Evolutionary conservation across 176 grass and related monocot genomes (phyloP).

Genomic region (Olyra latifolia): DNA sequence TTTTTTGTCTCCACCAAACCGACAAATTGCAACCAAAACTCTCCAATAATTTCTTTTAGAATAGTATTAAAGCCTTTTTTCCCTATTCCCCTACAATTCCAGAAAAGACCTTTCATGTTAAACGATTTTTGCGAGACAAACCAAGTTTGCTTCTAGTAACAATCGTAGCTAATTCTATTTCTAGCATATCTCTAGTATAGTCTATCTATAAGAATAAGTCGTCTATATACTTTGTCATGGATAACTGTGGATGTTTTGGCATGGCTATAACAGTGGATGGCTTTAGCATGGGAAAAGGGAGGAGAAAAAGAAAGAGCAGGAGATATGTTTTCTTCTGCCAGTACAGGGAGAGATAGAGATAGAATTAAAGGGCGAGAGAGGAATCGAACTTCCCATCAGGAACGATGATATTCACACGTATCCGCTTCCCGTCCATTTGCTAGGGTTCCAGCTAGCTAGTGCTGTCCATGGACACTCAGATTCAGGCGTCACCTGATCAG

Average conservation of each 20-base stretch:
- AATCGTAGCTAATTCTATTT: too few relatives aligned
- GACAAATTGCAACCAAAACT: too few relatives aligned
- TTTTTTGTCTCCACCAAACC: too few relatives aligned
- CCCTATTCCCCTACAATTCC: too few relatives aligned
- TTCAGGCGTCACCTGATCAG: constrained; percentile 30
- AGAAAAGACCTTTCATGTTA: too few relatives aligned
- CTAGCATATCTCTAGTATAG: too few relatives aligned
- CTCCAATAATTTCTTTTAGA: too few relatives aligned
- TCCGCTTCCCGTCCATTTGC: background rate
- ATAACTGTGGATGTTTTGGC: background rate
- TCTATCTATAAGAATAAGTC: too few relatives aligned
- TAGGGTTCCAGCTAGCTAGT: background rate
- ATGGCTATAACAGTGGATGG: background rate
- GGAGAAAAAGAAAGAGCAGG: background rate
- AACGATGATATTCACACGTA: background rate
- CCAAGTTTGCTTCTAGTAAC: too few relatives aligned
- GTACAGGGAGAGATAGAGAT: background rate
- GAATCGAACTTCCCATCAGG: constrained; percentile 14
- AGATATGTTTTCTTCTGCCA: background rate
- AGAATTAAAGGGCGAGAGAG: background rate
- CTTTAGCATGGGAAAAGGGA: constrained; percentile 19
- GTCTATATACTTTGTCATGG: too few relatives aligned
- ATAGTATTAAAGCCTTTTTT: too few relatives aligned
- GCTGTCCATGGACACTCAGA: background rate
- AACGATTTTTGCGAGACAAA: too few relatives aligned